These are phyloP conservation scores for Emmonsiellopsis sp. DNA, from an alignment of 2,329 filamentous ascomycete genomes.

Conservation along the genomic window DNA sequence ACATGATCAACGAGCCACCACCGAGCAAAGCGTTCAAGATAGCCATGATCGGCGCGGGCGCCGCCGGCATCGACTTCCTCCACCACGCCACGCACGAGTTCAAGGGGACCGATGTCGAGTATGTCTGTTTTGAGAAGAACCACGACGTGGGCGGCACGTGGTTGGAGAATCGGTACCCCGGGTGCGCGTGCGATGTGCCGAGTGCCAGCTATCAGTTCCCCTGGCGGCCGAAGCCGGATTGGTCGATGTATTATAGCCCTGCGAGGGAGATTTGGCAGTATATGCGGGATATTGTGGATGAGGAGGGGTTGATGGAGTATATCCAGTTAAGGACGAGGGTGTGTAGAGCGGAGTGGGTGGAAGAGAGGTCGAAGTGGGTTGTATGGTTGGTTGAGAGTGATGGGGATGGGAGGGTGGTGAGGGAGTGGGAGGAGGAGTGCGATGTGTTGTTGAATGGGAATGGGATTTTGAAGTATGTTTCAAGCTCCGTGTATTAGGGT, in stretches of 20 bases:
- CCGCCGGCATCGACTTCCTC: conserved; percentile 14
- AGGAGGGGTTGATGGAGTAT: conserved; percentile 55
- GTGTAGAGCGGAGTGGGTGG: conserved; percentile 46
- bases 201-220: conserved; percentile 61
- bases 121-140: conserved; percentile 23
- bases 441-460: conserved; percentile 29
- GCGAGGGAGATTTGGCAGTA: conserved; percentile 60
- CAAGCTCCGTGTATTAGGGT: conserved; percentile 17
- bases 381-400: conserved; percentile 15
- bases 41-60: conserved; percentile 13
- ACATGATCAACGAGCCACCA: conserved; percentile 12
- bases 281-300: conserved; percentile 52
- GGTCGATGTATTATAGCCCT: conserved; percentile 59
- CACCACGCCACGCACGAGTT: conserved; percentile 10
- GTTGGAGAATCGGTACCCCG: conserved; percentile 44
- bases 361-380: conserved; percentile 27
- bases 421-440: conserved; percentile 17
- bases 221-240: conserved; percentile 58
- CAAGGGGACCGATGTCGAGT: conserved; percentile 11
- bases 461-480: conserved; percentile 28
- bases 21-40: conserved; percentile 10
- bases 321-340: conserved; percentile 49
- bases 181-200: conserved; percentile 59
- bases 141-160: conserved; percentile 28
- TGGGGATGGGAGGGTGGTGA: conserved; percentile 9